Conservation (phyloP, 768 basidiomycete species). For the Mycena leptocephala region DNA sequence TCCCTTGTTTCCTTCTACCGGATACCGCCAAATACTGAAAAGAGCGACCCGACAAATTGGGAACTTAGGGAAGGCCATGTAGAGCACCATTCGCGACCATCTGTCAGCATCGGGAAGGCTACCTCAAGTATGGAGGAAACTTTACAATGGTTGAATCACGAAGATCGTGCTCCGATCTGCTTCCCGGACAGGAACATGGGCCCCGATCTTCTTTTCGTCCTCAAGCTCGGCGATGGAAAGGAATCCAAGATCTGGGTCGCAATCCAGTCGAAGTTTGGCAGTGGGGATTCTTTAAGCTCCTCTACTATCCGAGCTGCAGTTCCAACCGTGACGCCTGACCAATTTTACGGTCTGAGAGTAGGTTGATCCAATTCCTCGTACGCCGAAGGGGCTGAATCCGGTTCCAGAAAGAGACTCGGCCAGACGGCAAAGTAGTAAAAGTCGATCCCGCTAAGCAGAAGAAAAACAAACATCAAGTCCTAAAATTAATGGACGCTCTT, state of each 20-base stretch:
- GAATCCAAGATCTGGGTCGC: constrained; percentile 10
- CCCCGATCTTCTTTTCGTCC: constrained; percentile 1
- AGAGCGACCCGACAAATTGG: too few species aligned
- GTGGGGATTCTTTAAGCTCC: not conserved
- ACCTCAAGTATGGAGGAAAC: not conserved
- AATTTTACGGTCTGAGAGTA: not conserved
- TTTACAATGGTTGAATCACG: not conserved
- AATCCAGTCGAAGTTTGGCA: not conserved
- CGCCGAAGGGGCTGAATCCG: not conserved
- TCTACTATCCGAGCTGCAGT: too few species aligned
- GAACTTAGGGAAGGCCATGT: not conserved
- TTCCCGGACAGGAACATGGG: not conserved
- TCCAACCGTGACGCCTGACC: not conserved
- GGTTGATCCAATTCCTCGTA: not conserved
- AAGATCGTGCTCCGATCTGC: not conserved
- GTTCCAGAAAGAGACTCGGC: not conserved
- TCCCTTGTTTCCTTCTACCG: constrained; percentile 4
- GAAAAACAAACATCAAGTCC: not conserved
- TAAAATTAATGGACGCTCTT: not conserved
- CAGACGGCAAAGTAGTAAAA: not conserved
- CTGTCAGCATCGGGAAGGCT: not conserved
- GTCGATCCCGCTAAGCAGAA: not conserved
- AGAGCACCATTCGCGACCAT: not conserved
- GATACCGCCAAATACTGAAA: too few species aligned
- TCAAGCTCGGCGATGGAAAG: not conserved